phyloP scores from a whole-genome alignment of 2,329 filamentous ascomycete species.

The Colletotrichum chrysophilum region DNA sequence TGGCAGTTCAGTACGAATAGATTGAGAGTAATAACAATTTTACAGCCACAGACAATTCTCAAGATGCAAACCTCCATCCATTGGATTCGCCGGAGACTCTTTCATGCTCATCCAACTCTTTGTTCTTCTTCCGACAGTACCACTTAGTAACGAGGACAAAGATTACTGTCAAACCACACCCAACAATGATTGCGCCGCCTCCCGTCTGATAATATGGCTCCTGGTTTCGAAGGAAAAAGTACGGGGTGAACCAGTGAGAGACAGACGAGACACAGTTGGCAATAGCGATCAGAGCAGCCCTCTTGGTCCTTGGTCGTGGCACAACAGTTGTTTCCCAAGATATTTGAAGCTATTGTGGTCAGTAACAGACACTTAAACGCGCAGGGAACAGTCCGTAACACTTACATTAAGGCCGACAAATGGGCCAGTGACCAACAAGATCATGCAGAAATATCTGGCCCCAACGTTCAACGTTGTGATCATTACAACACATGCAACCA shows the following conservation, averaged over 20 bases:
- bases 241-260: constrained; percentile 46
- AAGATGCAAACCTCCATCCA: constrained; percentile 15
- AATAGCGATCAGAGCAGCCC: constrained; percentile 46
- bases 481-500: constrained; percentile 45
- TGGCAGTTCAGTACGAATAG: neutral
- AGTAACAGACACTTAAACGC: neutral
- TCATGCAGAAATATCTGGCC: constrained; percentile 46
- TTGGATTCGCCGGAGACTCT: neutral
- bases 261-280: constrained; percentile 44
- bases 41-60: neutral
- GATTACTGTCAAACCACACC: constrained; percentile 28
- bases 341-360: constrained; percentile 32
- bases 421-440: constrained; percentile 41
- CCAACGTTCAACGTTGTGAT: constrained; percentile 45
- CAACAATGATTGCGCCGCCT: constrained; percentile 30
- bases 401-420: constrained; percentile 40
- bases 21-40: neutral
- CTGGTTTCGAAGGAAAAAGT: constrained; percentile 37
- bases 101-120: constrained; percentile 25
- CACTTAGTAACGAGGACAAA: constrained; percentile 24
- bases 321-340: constrained; percentile 48
- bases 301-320: constrained; percentile 42
- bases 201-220: constrained; percentile 34
- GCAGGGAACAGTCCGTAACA: neutral
- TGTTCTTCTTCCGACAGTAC: constrained; percentile 29